Evolutionary conservation across 139 green algal genomes (phyloP).

Genomic region (Tetradesmus obliquus): DNA sequence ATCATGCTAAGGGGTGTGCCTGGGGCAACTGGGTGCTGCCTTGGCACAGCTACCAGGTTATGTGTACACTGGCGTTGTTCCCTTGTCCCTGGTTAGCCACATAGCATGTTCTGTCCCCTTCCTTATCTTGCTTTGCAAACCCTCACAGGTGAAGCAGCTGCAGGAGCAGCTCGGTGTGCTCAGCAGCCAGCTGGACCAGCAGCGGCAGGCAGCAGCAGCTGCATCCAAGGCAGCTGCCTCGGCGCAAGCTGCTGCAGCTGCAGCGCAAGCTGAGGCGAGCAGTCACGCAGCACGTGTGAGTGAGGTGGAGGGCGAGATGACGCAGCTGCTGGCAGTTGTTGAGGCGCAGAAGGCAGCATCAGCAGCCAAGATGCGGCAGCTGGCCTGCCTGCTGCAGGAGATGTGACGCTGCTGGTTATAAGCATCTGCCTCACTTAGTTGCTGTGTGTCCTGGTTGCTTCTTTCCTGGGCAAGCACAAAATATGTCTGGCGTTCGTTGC

Average conservation of each 20-base stretch:
- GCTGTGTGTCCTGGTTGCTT: not conserved
- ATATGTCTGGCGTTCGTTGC: no score
- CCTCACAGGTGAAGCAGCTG: constrained; percentile 17
- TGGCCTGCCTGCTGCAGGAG: constrained; percentile 65
- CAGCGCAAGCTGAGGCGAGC: constrained; percentile 48
- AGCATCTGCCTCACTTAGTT: no score
- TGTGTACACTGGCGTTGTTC: no score
- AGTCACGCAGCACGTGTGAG: constrained; percentile 47
- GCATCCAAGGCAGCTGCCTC: constrained; percentile 23
- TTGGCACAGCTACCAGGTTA: no score
- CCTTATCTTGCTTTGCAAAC: not conserved
- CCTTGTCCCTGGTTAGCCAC: no score
- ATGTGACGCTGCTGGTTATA: constrained; percentile 3
- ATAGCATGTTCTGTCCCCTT: no score
- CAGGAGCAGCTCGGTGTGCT: constrained; percentile 17
- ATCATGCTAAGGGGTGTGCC: no score
- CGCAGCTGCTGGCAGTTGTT: constrained; percentile 67
- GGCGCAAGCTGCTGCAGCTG: constrained; percentile 40
- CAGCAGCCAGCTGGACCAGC: constrained; percentile 25
- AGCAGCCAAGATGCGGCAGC: constrained; percentile 72
- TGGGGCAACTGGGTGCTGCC: no score
- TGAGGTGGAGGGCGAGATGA: constrained; percentile 79
- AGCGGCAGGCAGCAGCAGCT: constrained; percentile 49
- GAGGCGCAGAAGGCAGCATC: constrained; percentile 71
- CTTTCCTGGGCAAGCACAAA: not conserved